Percentiles rank a stretch among this genome's conserved stretches.
These are phyloP conservation scores for Capsicum pubescens DNA, from an alignment of 257 asterid genomes.

Conservation along the genomic window DNA sequence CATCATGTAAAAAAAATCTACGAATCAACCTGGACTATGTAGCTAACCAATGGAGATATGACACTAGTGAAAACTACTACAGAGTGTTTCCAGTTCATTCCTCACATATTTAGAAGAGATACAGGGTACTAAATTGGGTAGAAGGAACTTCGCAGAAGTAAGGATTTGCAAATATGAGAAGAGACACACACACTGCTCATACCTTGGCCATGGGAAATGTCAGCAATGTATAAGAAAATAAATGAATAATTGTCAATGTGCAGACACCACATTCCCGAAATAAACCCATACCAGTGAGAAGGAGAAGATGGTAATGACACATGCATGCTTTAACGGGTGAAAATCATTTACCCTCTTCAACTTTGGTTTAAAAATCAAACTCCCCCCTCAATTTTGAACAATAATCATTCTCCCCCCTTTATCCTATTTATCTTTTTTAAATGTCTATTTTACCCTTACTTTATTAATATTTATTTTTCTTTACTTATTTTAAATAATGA, in stretches of 20 bases:
- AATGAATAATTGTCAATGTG: slow-evolving; percentile 6
- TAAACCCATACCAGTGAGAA: neutral
- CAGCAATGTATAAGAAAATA: slow-evolving; percentile 10
- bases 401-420: too few relatives aligned
- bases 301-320: neutral
- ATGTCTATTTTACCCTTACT: too few relatives aligned
- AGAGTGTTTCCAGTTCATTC: neutral
- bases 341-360: too few relatives aligned
- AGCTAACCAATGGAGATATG: slow-evolving; percentile 14
- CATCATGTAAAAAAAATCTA: neutral
- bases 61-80: neutral
- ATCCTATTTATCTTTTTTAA: too few relatives aligned
- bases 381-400: too few relatives aligned
- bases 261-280: neutral
- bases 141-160: neutral
- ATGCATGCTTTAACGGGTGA: neutral
- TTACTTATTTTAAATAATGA: too few relatives aligned
- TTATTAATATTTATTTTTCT: too few relatives aligned
- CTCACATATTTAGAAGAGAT: neutral
- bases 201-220: neutral
- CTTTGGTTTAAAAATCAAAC: too few relatives aligned
- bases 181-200: neutral
- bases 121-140: neutral
- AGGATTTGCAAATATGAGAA: slow-evolving; percentile 11
- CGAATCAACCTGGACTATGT: slow-evolving; percentile 16